Base-by-base conservation (phyloP, 345 rosid genomes). In the Eutrema heterophyllum region DNA sequence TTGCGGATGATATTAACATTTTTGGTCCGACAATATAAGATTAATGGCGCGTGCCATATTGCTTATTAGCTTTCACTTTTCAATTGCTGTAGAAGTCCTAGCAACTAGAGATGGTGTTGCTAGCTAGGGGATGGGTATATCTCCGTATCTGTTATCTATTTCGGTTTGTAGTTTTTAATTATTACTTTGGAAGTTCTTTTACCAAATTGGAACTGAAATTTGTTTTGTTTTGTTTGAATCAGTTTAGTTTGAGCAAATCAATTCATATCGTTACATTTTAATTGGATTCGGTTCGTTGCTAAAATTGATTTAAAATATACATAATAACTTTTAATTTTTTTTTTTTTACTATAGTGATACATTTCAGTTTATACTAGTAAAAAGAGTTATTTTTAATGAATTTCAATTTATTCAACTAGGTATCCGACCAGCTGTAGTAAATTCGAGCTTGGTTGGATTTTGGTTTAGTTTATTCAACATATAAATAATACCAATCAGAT, bases 1-100 rank as follows among this genome's bases (percentile, higher is more conserved):
- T 44, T 52, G 56, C 26, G 44, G 13, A 68, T 45, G 30, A 3
- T 69, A 38, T 15, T 63, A 35, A 27, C 75, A 62, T 62, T 12
- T 68, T 60, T 41, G 74, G 69, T 75, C 69, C 73, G 69, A 75
- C 79, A n/a, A n/a, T n/a, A 68, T 35, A 51, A 51, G 62, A 44
- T 50, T 60, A 75, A 59, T 63, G 69, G 68, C 15, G 60, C n/a
- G 69, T 60, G 64, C 32, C 68, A 60, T 68, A 51, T n/a, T 52
- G 68, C 50, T 59, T 57, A 43, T 30, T 51, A 68, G 41, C 41
- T 51, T 67, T 50, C 73, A 67, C 54, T 33, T 75, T 67, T 59
- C 36, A 49, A 40, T 21, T 74, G 62, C 9, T 74, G 30, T 51
- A 15, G 12, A 53, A 15, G 62, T 68, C 18, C 32, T 68, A 75